Conservation (phyloP, 148 eudicot species). For the Dianthus caryophyllus region DNA sequence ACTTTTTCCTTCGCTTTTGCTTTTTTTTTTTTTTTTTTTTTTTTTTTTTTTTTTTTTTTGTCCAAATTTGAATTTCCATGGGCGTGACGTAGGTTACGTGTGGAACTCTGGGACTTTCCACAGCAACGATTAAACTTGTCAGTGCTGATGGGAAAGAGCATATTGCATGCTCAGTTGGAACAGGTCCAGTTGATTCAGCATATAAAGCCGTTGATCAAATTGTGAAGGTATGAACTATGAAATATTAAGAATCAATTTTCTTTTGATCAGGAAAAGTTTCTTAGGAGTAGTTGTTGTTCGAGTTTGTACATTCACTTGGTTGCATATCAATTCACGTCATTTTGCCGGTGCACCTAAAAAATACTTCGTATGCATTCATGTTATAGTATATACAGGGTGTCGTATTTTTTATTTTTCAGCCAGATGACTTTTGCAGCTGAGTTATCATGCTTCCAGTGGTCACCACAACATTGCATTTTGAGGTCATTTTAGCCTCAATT, state of each 20-base stretch:
- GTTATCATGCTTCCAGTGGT: too few relatives aligned
- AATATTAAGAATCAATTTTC: neutral
- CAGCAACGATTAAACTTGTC: constrained; percentile 76
- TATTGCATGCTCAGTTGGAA: constrained; percentile 75
- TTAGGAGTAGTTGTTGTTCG: too few relatives aligned
- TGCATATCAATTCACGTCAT: neutral
- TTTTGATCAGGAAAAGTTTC: too few relatives aligned
- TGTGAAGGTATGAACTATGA: constrained; percentile 55
- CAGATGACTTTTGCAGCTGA: too few relatives aligned
- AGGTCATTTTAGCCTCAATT: too few relatives aligned
- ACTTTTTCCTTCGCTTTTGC: neutral
- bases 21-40: neutral
- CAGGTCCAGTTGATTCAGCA: constrained; percentile 95
- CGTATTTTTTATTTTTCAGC: too few relatives aligned
- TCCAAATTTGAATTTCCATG: constrained; percentile 12
- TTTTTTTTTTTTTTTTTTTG: too few relatives aligned
- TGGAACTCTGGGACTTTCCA: constrained; percentile 91
- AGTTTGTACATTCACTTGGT: neutral
- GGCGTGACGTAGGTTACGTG: constrained; percentile 57
- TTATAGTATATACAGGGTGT: too few relatives aligned
- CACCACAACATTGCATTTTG: too few relatives aligned
- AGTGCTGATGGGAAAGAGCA: constrained; percentile 69
- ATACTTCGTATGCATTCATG: neutral
- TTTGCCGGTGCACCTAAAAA: neutral
- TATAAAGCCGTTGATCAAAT: constrained; percentile 86